Evolutionary conservation across 768 basidiomycete genomes (phyloP).

Genomic region (Tricholoma furcatifolium): DNA sequence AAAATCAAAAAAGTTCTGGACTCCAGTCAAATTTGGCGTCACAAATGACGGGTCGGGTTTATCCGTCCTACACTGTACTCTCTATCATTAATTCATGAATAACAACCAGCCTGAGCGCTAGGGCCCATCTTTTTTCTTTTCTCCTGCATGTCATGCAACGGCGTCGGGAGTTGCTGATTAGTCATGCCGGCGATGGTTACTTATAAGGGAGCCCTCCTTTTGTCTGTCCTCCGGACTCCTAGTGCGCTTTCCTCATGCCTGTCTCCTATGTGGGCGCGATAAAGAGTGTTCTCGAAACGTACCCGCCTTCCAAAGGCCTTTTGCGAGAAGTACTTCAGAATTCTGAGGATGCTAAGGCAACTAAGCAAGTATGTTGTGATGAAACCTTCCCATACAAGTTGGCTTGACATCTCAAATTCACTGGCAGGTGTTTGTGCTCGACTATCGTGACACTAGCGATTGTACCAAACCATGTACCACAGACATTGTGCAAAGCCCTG

Average conservation of each 20-base stretch:
- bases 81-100: too few species aligned
- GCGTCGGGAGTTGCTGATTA: too few species aligned
- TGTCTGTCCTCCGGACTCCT: too few species aligned
- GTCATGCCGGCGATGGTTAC: too few species aligned
- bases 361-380: slow-evolving; percentile 33
- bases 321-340: slow-evolving; percentile 48
- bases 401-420: background rate
- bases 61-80: too few species aligned
- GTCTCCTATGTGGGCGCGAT: slow-evolving; percentile 11
- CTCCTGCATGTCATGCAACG: too few species aligned
- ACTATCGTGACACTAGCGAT: slow-evolving; percentile 30
- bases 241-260: background rate
- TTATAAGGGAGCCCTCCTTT: too few species aligned
- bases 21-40: too few species aligned
- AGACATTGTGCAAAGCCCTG: slow-evolving; percentile 36
- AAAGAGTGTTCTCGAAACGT: slow-evolving; percentile 35
- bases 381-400: background rate
- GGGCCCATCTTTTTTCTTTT: too few species aligned
- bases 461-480: slow-evolving; percentile 15
- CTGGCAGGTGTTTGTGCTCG: slow-evolving; percentile 40
- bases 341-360: slow-evolving; percentile 49
- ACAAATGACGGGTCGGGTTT: too few species aligned
- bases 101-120: too few species aligned
- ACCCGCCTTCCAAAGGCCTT: slow-evolving; percentile 44
- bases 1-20: too few species aligned